Conservation (phyloP, 345 rosid species). For the Sonneratia caseolaris region DNA sequence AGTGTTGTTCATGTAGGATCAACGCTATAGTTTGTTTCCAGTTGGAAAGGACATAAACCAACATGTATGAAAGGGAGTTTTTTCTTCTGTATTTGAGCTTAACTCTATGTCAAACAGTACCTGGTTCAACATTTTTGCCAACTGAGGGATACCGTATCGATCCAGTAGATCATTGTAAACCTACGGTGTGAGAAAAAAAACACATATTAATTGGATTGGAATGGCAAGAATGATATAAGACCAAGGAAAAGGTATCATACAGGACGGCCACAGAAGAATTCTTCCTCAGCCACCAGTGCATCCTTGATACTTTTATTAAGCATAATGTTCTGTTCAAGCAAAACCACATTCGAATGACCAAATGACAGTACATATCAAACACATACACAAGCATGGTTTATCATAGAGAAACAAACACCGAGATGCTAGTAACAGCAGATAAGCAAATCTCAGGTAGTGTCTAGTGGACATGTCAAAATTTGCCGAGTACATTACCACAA, state of each 20-base stretch:
- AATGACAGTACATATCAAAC: not conserved
- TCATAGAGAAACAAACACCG: not conserved
- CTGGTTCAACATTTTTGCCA: conserved; percentile 94
- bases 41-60: not conserved
- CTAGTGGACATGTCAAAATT: not conserved
- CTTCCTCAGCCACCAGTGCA: conserved; percentile 84
- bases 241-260: conserved; percentile 35
- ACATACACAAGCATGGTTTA: not conserved
- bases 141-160: conserved; percentile 86
- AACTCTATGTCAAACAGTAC: conserved; percentile 23
- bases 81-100: not conserved
- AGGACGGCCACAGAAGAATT: conserved; percentile 84
- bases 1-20: not conserved
- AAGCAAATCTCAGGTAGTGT: too few relatives aligned
- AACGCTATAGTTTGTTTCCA: not conserved
- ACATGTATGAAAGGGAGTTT: not conserved
- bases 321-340: conserved; percentile 53
- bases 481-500: not conserved
- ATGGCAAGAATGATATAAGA: not conserved
- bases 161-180: conserved; percentile 73
- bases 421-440: too few relatives aligned
- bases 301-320: conserved; percentile 83
- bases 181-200: conserved; percentile 19
- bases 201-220: not conserved
- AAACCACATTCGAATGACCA: conserved; percentile 1